phyloP scores from a whole-genome alignment of 306 rosid species.

The Cyamopsis tetragonoloba region DNA sequence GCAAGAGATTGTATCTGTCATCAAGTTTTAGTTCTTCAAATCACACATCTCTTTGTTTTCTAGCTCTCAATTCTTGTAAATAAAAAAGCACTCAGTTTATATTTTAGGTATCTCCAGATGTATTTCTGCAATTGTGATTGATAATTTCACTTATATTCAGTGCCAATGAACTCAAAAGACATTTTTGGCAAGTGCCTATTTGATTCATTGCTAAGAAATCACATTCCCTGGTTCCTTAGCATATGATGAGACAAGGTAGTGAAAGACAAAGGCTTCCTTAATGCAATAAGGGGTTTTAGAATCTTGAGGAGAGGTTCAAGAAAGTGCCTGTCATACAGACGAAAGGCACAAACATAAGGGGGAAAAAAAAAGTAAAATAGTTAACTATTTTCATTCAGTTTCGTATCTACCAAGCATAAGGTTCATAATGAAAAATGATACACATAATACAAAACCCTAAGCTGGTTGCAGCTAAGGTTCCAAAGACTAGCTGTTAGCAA shows the following conservation, averaged over 20 bases:
- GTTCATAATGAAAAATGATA: neutral
- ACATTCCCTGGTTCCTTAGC: neutral
- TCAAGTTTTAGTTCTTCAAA: conserved; percentile 5
- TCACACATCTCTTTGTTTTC: neutral
- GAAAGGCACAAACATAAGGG: neutral
- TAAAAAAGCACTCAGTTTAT: neutral
- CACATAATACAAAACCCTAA: neutral
- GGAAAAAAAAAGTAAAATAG: neutral
- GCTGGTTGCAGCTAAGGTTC: neutral
- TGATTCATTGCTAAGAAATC: neutral
- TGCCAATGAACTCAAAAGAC: neutral
- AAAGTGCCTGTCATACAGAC: neutral
- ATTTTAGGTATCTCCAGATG: neutral
- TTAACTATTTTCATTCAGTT: neutral
- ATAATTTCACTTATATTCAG: neutral
- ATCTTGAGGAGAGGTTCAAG: neutral
- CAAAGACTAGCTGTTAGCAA: neutral
- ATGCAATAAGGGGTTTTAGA: neutral
- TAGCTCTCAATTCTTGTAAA: neutral
- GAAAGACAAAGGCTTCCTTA: neutral
- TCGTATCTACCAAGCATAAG: neutral
- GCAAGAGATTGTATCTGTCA: neutral
- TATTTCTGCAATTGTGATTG: neutral
- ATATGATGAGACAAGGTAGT: neutral
- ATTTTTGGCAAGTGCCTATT: neutral